A percentile compares a stretch with the other conserved stretches of the same genome.
Conservation (phyloP, 441 rosid species). For the Manihot esculenta region DNA sequence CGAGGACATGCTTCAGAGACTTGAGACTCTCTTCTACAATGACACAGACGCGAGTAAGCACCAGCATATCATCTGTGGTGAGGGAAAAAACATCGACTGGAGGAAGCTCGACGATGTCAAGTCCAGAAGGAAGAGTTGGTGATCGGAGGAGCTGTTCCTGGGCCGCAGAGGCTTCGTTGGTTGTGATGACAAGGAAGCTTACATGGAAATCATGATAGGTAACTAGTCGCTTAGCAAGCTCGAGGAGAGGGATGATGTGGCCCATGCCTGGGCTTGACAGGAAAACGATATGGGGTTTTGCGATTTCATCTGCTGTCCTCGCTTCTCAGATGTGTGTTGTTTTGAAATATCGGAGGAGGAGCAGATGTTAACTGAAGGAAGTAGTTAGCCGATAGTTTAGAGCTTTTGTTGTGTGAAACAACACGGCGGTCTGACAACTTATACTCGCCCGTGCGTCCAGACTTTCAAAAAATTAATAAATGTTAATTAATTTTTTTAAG, state of each 20-base stretch:
- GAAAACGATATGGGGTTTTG: conserved; percentile 34
- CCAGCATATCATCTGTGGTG: conserved; percentile 2
- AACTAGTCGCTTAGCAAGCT: conserved; percentile 41
- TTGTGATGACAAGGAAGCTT: conserved; percentile 37
- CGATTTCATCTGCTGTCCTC: background rate
- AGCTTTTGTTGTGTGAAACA: no score
- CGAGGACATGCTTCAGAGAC: conserved; percentile 27
- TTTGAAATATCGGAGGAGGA: no score
- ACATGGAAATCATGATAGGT: conserved; percentile 30
- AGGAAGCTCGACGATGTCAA: conserved; percentile 36
- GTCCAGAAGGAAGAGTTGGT: conserved; percentile 38
- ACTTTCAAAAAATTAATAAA: no score
- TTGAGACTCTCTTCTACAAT: conserved; percentile 33
- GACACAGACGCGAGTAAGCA: conserved; percentile 28
- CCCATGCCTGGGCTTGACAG: conserved; percentile 53
- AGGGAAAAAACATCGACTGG: conserved; percentile 28
- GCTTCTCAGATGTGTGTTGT: no score
- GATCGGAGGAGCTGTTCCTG: conserved; percentile 32
- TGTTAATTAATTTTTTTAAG: no score
- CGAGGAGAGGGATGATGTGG: conserved; percentile 48
- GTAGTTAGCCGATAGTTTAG: no score
- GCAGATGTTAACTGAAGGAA: no score
- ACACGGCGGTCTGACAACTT: no score
- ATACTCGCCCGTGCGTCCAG: no score
- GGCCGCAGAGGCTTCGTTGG: conserved; percentile 18